Percentiles rank a stretch among this genome's conserved stretches.
These are phyloP conservation scores for Penicillium sclerotiorum DNA, from an alignment of 2,329 filamentous ascomycete genomes.

Conservation along the genomic window DNA sequence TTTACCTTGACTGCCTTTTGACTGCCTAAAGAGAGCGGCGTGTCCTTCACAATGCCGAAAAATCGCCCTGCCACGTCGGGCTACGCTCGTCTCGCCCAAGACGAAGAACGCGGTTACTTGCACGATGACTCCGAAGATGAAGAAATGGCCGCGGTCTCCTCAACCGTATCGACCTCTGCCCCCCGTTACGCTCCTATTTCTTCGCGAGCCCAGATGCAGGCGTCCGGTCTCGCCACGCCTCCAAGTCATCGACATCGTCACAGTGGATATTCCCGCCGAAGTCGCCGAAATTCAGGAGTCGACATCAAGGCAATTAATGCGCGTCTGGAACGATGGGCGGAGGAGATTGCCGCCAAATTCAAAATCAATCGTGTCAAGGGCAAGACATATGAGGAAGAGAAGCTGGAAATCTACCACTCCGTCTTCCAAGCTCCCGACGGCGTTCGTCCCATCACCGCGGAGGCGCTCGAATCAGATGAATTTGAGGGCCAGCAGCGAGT, in stretches of 20 bases:
- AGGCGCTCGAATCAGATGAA: slow-evolving; percentile 65
- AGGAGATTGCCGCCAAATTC: slow-evolving; percentile 96
- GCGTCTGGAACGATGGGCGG: slow-evolving; percentile 90
- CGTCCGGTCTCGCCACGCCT: slow-evolving; percentile 40
- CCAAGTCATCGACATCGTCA: slow-evolving; percentile 50
- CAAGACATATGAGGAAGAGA: slow-evolving; percentile 75
- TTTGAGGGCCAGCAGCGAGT: slow-evolving; percentile 64
- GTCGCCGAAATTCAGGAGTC: slow-evolving; percentile 79
- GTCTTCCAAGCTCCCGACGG: slow-evolving; percentile 94
- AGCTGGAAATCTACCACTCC: slow-evolving; percentile 92
- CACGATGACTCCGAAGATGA: slow-evolving; percentile 73
- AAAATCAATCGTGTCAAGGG: slow-evolving; percentile 80
- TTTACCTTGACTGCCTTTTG: no score
- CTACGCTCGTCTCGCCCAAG: slow-evolving; percentile 82
- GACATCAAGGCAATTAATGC: slow-evolving; percentile 99
- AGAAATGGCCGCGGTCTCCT: slow-evolving; percentile 56
- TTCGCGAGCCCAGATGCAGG: slow-evolving; percentile 55
- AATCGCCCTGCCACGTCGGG: slow-evolving; percentile 73
- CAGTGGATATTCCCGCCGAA: slow-evolving; percentile 53
- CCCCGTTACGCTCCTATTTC: slow-evolving; percentile 66
- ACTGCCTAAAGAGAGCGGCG: no score
- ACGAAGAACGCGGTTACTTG: slow-evolving; percentile 55
- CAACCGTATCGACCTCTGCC: slow-evolving; percentile 57
- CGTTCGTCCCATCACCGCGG: slow-evolving; percentile 75
- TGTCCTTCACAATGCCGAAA: slow-evolving; percentile 61